Base-by-base conservation (phyloP, 176 grass and related monocot genomes). In the Zoysia pacifica region DNA sequence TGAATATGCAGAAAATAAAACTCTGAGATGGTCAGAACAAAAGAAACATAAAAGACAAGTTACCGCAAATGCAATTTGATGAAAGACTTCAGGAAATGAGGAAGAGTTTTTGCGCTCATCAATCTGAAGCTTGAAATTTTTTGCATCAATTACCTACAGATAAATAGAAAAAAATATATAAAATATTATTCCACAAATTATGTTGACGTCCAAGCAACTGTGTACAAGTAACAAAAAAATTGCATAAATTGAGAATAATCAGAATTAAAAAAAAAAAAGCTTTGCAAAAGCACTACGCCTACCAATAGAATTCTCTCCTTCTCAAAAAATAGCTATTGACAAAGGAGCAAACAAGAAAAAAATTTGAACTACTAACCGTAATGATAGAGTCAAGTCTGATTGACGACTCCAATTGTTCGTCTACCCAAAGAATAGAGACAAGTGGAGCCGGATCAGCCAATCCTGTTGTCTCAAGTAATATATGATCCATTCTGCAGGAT, bases 11-110 rank as follows among this genome's bases (percentile, higher is more conserved):
- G 51, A 70, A 72, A 69, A 51, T 46, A 76, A 83, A 83, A 83
- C 28, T 65, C 47, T 70, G 65, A 36, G 59, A 65, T 75, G 42
- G 37, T 60, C 67, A 6, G 48, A 67, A 72, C 36, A 51, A 52
- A 75, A 77, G 38, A 79, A 16, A 48, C 5, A 78, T 2, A n/a
- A 54, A 55, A 7, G n/a, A 51, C 1, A 79, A 79, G 39, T 82
- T 97, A 98, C 92, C 82, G 92, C 95, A 84, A 98, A 94, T 86
- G 92, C 92, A 79, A 98, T 98, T 85, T 94, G 92, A 75, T 93
- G 86, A 87, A 94, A 98, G 82, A 86, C 82, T 91, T 98, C 96
- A 14, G 96, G 88, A 70, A 98, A 98, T 37, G 92, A 93, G 63
- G 86, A 87, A 73, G 86, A 89, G 63, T 73, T 77, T 49, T 50